These are phyloP conservation scores for Vicia faba DNA, from an alignment of 306 rosid species.

Conservation along the genomic window DNA sequence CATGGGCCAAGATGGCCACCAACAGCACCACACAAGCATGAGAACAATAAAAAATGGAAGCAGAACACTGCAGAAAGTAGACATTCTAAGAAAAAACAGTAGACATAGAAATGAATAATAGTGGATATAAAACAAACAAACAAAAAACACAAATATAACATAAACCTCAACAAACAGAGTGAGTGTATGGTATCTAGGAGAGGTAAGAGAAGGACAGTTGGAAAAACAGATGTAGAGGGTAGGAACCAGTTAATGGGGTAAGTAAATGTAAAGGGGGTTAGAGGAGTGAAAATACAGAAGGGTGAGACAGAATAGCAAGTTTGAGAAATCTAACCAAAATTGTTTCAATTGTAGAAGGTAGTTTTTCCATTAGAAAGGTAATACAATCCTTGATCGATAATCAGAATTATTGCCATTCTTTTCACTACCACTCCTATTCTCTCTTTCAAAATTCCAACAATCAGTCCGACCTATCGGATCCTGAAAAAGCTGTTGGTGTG, in stretches of 20 bases:
- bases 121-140: neutral
- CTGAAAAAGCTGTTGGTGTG: neutral
- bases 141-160: neutral
- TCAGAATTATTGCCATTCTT: neutral
- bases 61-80: neutral
- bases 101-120: conserved; percentile 32
- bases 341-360: neutral
- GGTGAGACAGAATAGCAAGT: neutral
- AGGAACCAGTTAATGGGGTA: neutral
- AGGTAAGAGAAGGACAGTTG: neutral
- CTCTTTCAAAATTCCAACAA: neutral
- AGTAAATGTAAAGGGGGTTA: neutral
- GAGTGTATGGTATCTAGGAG: neutral
- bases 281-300: neutral
- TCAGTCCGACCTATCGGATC: neutral
- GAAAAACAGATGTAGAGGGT: neutral
- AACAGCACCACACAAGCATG: conserved; percentile 15
- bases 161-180: neutral
- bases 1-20: conserved; percentile 20
- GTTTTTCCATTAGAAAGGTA: neutral
- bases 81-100: conserved; percentile 13
- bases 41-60: conserved; percentile 13
- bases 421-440: neutral
- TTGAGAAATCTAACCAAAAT: neutral
- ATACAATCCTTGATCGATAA: neutral